Conservation (phyloP, 2,329 filamentous ascomycete genomes). For the Periconia sp. region DNA sequence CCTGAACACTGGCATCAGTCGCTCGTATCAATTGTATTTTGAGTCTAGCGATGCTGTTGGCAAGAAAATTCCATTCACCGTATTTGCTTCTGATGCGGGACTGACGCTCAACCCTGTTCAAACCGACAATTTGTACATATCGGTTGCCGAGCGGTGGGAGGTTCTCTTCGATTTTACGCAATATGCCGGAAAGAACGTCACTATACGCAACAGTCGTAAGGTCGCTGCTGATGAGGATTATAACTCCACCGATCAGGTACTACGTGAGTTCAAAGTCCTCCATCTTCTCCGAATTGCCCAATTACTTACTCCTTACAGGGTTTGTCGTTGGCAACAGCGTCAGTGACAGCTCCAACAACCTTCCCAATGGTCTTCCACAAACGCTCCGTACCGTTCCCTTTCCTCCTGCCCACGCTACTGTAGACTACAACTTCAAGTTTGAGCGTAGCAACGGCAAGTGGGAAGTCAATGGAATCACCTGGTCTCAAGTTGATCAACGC, state of each 20-base stretch:
- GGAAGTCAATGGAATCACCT: slow-evolving; percentile 34
- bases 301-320: not conserved
- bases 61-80: slow-evolving; percentile 56
- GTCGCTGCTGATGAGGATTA: slow-evolving; percentile 54
- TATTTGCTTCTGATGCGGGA: slow-evolving; percentile 61
- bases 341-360: slow-evolving; percentile 22
- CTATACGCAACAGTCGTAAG: slow-evolving; percentile 50
- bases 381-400: slow-evolving; percentile 32
- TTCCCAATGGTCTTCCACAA: slow-evolving; percentile 18
- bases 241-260: slow-evolving; percentile 47
- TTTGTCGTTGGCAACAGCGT: slow-evolving; percentile 50
- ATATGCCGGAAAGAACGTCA: slow-evolving; percentile 57
- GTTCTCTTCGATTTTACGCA: slow-evolving; percentile 62
- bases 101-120: slow-evolving; percentile 45
- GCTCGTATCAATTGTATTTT: slow-evolving; percentile 57
- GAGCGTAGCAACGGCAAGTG: slow-evolving; percentile 26
- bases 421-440: slow-evolving; percentile 38
- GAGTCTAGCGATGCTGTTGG: slow-evolving; percentile 33
- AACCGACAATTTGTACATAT: slow-evolving; percentile 50
- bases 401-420: slow-evolving; percentile 23
- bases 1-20: slow-evolving; percentile 49
- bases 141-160: slow-evolving; percentile 64
- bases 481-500: slow-evolving; percentile 29
- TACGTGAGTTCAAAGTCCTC: slow-evolving; percentile 15
- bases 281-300: not conserved